Evolutionary conservation across 1,139 yeast genomes (phyloP).

Genomic region (Nadsonia starkeyi-henricii): DNA sequence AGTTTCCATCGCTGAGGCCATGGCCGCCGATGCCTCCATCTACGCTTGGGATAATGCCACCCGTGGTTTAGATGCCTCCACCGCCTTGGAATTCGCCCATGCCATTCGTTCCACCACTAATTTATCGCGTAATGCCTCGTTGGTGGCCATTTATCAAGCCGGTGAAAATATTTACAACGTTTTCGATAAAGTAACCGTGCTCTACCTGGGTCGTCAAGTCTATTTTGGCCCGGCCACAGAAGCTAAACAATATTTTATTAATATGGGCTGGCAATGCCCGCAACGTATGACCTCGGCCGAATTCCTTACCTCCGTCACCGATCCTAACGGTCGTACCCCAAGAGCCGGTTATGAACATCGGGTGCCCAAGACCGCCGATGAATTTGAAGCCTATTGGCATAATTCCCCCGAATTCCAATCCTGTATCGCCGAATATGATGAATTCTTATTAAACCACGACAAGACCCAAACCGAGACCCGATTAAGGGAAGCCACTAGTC

Average conservation of each 20-base stretch:
- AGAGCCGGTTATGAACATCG: slow-evolving; percentile 34
- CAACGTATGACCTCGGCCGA: slow-evolving; percentile 53
- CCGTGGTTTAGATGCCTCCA: slow-evolving; percentile 63
- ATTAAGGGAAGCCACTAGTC: slow-evolving; percentile 27
- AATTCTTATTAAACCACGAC: slow-evolving; percentile 27
- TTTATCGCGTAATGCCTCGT: slow-evolving; percentile 39
- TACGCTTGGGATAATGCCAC: slow-evolving; percentile 72
- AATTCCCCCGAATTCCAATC: slow-evolving; percentile 33
- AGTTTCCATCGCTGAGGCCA: slow-evolving; percentile 49
- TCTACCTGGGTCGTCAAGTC: slow-evolving; percentile 45
- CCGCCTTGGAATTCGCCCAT: slow-evolving; percentile 54
- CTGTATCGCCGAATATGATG: slow-evolving; percentile 27
- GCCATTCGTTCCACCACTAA: slow-evolving; percentile 50
- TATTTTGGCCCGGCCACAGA: slow-evolving; percentile 41
- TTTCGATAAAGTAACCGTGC: slow-evolving; percentile 50
- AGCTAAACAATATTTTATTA: slow-evolving; percentile 40
- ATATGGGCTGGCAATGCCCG: slow-evolving; percentile 50
- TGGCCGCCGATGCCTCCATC: slow-evolving; percentile 42
- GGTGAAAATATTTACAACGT: slow-evolving; percentile 50
- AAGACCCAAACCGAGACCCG: slow-evolving; percentile 32
- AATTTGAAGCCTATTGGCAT: slow-evolving; percentile 41
- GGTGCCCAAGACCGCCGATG: slow-evolving; percentile 41
- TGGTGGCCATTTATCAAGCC: slow-evolving; percentile 50
- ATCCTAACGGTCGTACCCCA: slow-evolving; percentile 33
- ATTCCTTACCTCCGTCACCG: slow-evolving; percentile 49